phyloP scores from a whole-genome alignment of 2,329 filamentous ascomycete genomes.

The Clonostachys chloroleuca region DNA sequence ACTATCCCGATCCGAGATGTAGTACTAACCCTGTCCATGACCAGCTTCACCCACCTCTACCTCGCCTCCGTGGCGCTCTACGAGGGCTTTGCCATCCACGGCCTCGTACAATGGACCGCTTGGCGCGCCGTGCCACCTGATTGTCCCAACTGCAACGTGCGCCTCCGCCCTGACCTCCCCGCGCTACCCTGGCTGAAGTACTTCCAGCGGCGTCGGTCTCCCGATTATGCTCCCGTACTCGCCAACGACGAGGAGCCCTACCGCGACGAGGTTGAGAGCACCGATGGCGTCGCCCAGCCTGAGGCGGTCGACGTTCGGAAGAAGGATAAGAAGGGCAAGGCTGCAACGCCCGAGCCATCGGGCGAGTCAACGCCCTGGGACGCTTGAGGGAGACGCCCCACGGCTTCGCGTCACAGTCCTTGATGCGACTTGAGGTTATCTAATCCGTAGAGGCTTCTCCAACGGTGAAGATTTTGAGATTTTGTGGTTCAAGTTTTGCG shows the following conservation, averaged over 20 bases:
- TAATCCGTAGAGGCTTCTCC: no score
- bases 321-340: conserved; percentile 13
- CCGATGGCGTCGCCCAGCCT: conserved; percentile 8
- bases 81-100: conserved; percentile 31
- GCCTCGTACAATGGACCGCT: conserved; percentile 29
- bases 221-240: conserved; percentile 10
- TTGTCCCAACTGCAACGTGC: conserved; percentile 32
- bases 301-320: conserved; percentile 13
- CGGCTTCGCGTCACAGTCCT: no score
- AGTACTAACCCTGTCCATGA: conserved; percentile 1
- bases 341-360: conserved; percentile 3
- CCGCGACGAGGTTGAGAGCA: conserved; percentile 11
- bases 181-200: conserved; percentile 24
- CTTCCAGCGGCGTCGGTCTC: conserved; percentile 3
- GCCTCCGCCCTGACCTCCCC: conserved; percentile 29
- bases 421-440: no score
- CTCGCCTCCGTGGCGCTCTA: conserved; percentile 27
- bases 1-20: background rate
- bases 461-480: no score
- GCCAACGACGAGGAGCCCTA: conserved; percentile 16
- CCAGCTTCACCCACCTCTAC: conserved; percentile 20
- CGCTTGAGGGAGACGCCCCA: background rate
- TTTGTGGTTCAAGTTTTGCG: no score
- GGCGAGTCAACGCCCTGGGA: background rate
- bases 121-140: conserved; percentile 30